phyloP scores from a whole-genome alignment of 2,329 filamentous ascomycete species.

The Monosporascus ibericus region DNA sequence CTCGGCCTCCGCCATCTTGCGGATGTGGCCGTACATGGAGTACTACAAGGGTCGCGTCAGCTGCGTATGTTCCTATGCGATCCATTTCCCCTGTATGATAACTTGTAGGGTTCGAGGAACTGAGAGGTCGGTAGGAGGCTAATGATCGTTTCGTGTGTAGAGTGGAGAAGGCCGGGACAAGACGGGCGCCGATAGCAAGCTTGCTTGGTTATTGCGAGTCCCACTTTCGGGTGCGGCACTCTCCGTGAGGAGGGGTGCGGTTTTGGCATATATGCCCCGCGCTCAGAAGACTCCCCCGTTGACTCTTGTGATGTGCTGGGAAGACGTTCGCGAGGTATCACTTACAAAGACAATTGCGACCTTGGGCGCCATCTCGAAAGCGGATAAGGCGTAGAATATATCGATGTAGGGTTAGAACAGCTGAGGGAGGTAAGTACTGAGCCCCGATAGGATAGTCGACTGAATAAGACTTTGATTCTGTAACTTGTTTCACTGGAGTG shows the following conservation, averaged over 20 bases:
- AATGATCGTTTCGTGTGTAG: too few relatives aligned
- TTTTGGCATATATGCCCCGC: not conserved
- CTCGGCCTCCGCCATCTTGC: slow-evolving; percentile 79
- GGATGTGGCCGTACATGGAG: slow-evolving; percentile 91
- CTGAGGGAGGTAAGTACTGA: too few relatives aligned
- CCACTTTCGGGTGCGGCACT: not conserved
- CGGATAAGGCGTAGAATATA: slow-evolving; percentile 3
- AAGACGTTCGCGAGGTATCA: slow-evolving; percentile 14
- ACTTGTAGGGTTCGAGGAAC: not conserved
- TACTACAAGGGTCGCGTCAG: slow-evolving; percentile 50
- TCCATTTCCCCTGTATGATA: slow-evolving; percentile 8
- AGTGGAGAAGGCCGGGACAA: too few relatives aligned
- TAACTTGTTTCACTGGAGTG: too few relatives aligned
- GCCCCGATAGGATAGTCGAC: too few relatives aligned
- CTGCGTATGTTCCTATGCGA: not conserved
- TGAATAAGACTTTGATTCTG: too few relatives aligned
- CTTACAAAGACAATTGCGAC: slow-evolving; percentile 85
- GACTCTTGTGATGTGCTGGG: too few relatives aligned
- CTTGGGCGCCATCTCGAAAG: slow-evolving; percentile 73
- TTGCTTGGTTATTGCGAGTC: not conserved
- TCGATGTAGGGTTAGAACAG: not conserved
- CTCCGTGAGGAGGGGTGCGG: not conserved
- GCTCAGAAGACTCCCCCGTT: not conserved
- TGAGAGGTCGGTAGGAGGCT: not conserved
- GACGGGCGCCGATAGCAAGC: too few relatives aligned